These are phyloP conservation scores for Colletotrichum sp. DNA, from an alignment of 2,329 filamentous ascomycete species.

Conservation along the genomic window DNA sequence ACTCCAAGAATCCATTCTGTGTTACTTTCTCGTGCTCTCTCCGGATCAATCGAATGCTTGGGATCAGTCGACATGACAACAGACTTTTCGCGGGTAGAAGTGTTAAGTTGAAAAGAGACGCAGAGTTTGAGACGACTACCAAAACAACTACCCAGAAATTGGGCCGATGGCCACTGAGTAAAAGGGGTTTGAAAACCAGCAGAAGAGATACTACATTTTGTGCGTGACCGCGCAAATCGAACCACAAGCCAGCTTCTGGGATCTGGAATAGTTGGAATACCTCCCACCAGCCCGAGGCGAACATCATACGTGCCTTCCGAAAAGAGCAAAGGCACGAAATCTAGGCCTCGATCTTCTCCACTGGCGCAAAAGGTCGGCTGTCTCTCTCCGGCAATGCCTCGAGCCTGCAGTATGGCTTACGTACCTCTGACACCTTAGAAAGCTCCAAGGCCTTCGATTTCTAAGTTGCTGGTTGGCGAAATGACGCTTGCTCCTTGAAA, in stretches of 20 bases:
- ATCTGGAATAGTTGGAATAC: not conserved
- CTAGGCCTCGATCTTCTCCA: not conserved
- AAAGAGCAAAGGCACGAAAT: not conserved
- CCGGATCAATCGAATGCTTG: not conserved
- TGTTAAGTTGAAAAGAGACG: accelerated
- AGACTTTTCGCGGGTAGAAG: not conserved
- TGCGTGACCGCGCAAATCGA: not conserved
- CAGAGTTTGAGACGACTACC: not conserved
- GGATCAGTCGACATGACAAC: not conserved
- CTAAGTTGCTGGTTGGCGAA: not conserved
- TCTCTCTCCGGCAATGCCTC: not conserved
- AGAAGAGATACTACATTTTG: not conserved
- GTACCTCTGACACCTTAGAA: not conserved
- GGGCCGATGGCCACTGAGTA: not conserved
- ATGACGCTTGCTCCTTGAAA: not conserved
- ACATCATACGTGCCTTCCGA: not conserved
- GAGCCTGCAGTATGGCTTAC: not conserved
- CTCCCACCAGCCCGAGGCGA: not conserved
- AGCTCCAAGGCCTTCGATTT: not conserved
- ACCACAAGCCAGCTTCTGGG: not conserved
- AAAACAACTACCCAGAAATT: too few relatives aligned
- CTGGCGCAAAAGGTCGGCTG: not conserved
- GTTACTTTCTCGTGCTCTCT: not conserved
- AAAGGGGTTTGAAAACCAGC: not conserved
- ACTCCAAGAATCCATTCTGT: not conserved